These are phyloP conservation scores for Blastobotrys parvus DNA, from an alignment of 805 yeast genomes.

Conservation along the genomic window DNA sequence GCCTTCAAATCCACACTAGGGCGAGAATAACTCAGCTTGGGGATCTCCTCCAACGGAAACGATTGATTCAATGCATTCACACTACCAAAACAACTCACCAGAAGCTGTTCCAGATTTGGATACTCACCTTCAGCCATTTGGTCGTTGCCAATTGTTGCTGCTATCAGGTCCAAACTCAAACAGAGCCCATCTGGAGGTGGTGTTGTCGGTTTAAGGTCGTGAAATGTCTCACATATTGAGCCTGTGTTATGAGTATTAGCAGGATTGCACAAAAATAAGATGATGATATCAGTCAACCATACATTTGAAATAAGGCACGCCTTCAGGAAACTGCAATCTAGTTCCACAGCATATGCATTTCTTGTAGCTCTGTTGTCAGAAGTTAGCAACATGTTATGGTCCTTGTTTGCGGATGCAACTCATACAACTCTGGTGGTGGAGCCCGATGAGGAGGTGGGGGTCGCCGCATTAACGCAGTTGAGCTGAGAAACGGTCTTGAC, in stretches of 20 bases:
- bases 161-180: background rate
- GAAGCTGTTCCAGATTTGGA: background rate
- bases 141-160: constrained; percentile 8
- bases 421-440: background rate
- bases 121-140: background rate
- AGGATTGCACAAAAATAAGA: background rate
- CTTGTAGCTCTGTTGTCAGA: constrained; percentile 10
- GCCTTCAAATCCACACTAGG: constrained; percentile 45
- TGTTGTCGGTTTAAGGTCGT: constrained; percentile 17
- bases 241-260: background rate
- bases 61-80: constrained; percentile 44
- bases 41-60: constrained; percentile 32
- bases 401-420: constrained; percentile 1
- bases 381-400: no score
- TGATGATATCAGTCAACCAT: constrained; percentile 9
- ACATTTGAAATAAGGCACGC: constrained; percentile 40
- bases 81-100: constrained; percentile 11
- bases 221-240: constrained; percentile 38
- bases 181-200: constrained; percentile 2
- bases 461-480: no score
- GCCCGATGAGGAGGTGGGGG: no score
- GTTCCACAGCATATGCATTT: constrained; percentile 26
- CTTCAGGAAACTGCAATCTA: constrained; percentile 19
- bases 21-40: constrained; percentile 33
- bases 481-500: constrained; percentile 16